Conservation (phyloP, 352 stramenopile species). For the Saprolegnia parasitica region DNA sequence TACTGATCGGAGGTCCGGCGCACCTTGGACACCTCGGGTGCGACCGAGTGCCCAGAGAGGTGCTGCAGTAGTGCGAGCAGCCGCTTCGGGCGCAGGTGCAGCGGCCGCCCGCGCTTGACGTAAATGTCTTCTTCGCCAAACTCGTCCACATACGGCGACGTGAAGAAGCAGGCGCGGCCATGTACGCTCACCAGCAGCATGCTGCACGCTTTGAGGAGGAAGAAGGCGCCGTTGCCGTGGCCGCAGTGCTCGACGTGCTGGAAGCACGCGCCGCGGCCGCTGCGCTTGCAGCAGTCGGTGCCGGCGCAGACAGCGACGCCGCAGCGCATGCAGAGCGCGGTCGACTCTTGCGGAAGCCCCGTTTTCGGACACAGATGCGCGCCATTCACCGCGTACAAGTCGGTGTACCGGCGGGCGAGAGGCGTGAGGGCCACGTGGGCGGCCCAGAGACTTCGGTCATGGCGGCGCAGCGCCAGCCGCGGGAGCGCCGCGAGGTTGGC, state of each 20-base stretch:
- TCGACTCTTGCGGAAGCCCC: conserved; percentile 67
- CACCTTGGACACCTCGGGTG: conserved; percentile 75
- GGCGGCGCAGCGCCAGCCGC: conserved; percentile 25
- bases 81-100: conserved; percentile 69
- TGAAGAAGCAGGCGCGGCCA: conserved; percentile 76
- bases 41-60: conserved; percentile 74
- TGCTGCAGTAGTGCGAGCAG: conserved; percentile 65
- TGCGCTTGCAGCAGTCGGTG: conserved; percentile 61
- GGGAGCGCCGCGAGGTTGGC: conserved; percentile 42
- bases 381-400: conserved; percentile 59
- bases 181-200: conserved; percentile 64
- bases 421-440: conserved; percentile 37
- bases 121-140: conserved; percentile 87
- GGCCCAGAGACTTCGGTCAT: neutral
- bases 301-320: conserved; percentile 72
- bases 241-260: conserved; percentile 69
- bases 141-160: conserved; percentile 81
- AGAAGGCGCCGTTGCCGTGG: conserved; percentile 68
- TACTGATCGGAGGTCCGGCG: conserved; percentile 82
- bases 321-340: conserved; percentile 73
- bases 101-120: conserved; percentile 60
- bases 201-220: conserved; percentile 74
- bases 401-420: conserved; percentile 66
- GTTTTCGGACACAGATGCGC: conserved; percentile 68
- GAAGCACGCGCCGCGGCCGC: conserved; percentile 70